Conservation (phyloP, 768 basidiomycete species). For the Porpolomopsis calyptriformis region DNA sequence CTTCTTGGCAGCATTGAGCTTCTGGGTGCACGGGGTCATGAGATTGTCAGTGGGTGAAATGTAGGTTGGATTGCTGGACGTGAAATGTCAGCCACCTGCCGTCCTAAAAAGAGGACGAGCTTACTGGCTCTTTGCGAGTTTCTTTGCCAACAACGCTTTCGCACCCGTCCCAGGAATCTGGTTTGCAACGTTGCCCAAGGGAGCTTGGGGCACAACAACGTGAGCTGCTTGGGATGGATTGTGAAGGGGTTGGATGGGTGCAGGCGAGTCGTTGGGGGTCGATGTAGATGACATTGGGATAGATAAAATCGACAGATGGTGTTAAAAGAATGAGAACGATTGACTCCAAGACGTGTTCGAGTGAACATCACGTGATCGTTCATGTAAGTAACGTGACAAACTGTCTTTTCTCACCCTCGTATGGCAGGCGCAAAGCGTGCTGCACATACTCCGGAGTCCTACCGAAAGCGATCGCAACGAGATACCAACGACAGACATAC, state of each 20-base stretch:
- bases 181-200: constrained; percentile 55
- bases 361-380: background rate
- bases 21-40: constrained; percentile 89
- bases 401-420: no score
- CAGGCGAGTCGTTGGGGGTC: constrained; percentile 54
- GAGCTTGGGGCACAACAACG: constrained; percentile 69
- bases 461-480: background rate
- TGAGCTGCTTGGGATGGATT: constrained; percentile 74
- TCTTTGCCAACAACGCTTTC: constrained; percentile 88
- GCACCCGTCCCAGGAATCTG: constrained; percentile 69
- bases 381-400: no score
- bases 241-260: constrained; percentile 74
- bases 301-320: constrained; percentile 5
- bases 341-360: background rate
- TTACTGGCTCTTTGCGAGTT: constrained; percentile 80
- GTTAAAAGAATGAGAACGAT: background rate
- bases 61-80: constrained; percentile 68
- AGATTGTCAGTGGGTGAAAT: constrained; percentile 93
- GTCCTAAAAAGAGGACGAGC: constrained; percentile 21
- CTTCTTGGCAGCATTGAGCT: constrained; percentile 83
- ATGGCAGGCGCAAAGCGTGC: no score
- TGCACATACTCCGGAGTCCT: background rate
- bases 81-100: constrained; percentile 2
- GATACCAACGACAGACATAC: no score
- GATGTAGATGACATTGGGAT: constrained; percentile 42